phyloP scores from a whole-genome alignment of 129 eudicot species.

The Arctium lappa region DNA sequence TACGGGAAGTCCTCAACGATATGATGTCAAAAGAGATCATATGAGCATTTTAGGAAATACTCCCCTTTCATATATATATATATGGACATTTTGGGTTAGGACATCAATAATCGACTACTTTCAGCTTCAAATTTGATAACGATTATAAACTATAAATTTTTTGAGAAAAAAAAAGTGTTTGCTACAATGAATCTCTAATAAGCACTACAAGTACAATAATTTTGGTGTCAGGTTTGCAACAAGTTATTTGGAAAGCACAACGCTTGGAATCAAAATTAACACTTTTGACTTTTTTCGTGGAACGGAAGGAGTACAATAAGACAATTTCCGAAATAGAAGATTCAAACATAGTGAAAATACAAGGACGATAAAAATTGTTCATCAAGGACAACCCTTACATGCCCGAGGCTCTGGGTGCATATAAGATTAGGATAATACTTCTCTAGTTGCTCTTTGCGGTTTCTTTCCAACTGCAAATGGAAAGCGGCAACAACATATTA shows the following conservation, averaged over 20 bases:
- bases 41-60: not conserved
- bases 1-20: not conserved
- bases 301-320: not conserved
- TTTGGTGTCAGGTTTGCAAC: not conserved
- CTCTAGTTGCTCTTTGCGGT: constrained; percentile 75
- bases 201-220: not conserved
- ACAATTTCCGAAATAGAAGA: not conserved
- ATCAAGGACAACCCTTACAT: constrained; percentile 42
- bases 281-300: too few relatives aligned
- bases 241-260: not conserved
- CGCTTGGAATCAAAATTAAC: not conserved
- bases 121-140: too few relatives aligned
- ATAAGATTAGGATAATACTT: constrained; percentile 89
- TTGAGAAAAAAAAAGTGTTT: too few relatives aligned
- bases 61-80: too few relatives aligned
- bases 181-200: too few relatives aligned
- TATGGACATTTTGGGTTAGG: too few relatives aligned
- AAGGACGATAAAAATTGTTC: not conserved
- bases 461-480: constrained; percentile 70
- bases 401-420: constrained; percentile 84
- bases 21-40: not conserved
- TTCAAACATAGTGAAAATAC: not conserved
- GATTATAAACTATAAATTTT: too few relatives aligned
- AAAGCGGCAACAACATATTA: not conserved
- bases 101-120: too few relatives aligned